Conservation (phyloP, 495 filamentous ascomycete species). For the Penicillium coprophilum region DNA sequence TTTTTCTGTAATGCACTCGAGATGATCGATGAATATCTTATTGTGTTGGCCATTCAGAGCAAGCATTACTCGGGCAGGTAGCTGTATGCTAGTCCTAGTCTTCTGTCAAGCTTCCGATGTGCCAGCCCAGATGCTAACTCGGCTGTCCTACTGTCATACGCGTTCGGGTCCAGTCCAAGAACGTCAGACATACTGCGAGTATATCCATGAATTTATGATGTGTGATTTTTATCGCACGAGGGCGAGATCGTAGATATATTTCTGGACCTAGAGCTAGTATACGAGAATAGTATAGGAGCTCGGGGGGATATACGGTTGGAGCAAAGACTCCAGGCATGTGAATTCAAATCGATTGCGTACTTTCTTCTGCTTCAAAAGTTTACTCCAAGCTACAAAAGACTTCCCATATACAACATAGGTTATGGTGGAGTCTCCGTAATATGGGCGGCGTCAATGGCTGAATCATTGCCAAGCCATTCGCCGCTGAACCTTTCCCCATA, state of each 20-base stretch:
- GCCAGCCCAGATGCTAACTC: constrained; percentile 9
- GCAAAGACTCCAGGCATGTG: constrained; percentile 7
- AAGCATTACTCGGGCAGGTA: neutral
- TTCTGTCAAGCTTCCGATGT: constrained; percentile 3
- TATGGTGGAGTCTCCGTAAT: constrained; percentile 17
- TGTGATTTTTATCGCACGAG: neutral
- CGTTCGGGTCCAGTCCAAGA: neutral
- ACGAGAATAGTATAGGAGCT: neutral
- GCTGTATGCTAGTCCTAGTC: neutral
- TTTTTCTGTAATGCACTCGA: neutral
- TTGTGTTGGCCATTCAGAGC: neutral
- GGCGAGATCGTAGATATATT: neutral
- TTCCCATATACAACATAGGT: neutral
- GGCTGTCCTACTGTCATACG: constrained; percentile 14
- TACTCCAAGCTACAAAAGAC: neutral
- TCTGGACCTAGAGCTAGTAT: neutral
- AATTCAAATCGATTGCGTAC: constrained; percentile 5
- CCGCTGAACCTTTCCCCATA: constrained; percentile 42
- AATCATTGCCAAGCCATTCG: constrained; percentile 35
- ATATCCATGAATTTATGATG: neutral
- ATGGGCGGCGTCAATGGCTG: constrained; percentile 20
- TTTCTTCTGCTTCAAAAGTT: neutral
- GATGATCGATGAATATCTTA: neutral
- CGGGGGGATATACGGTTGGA: neutral
- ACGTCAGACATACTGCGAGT: neutral